Evolutionary conservation across 164 flowering plant genomes (phyloP), one percentile per base, ranked within the genome.

Genomic region (Taxillus chinensis): DNA sequence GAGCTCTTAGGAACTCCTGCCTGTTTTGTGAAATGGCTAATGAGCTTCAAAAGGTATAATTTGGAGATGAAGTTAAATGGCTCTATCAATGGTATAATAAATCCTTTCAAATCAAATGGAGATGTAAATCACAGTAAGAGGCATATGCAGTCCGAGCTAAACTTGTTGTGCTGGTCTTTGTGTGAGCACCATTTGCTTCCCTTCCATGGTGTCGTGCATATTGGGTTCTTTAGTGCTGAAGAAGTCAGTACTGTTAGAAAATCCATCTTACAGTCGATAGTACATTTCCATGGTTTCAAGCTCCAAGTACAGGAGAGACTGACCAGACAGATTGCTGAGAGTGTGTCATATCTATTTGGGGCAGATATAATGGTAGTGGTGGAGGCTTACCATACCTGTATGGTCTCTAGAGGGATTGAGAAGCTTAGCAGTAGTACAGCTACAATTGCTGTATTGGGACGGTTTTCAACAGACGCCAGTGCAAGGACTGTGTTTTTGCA

Each of bases 161-260:
- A 84, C 73, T 63, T 95, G 38, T 67, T 87, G 14, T 83, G 87
- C 55, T 86, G 93, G 85, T 95, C 97, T n/a, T 91, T 73, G 13
- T 95, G 99, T 68, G 97, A 95, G 78, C 99, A 95, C 63, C 97
- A 91, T 73, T 75, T 95, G 41, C 96, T 95, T 58, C 99, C 99
- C 9, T 95, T 95, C 66, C 80, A 91, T 57, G 97, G 99, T 45
- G 83, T 86, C 14, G 89, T 89, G 52, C 99, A 95, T 58, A 73
- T 95, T 39, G 95, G 97, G 11, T 95, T 78, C 77, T 75, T 84
- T 63, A 61, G 66, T 53, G 59, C 74, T 5, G 67, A 71, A 39
- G 83, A 73, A 52, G 53, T 57, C 27, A 64, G 48, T 60, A 74
- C 82, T 39, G 63, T 80, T 40, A 75, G 65, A 7, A 82, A 74